Base-by-base conservation (phyloP, 257 asterid genomes). In the Vinca minor region DNA sequence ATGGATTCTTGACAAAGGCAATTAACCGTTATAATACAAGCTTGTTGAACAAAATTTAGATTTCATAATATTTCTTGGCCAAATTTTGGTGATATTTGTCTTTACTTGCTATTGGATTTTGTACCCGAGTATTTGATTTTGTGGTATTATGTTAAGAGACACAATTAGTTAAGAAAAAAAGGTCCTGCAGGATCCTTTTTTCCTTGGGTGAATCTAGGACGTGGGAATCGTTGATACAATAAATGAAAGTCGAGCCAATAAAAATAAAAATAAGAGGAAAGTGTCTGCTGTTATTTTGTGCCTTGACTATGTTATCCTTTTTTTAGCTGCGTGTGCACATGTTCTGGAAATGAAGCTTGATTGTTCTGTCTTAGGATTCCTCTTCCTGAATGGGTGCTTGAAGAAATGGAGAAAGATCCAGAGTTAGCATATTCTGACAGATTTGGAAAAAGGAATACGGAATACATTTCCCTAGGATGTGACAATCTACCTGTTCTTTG, bases 311-410 rank as follows among this genome's bases (percentile, higher is more conserved):
- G 35, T 23, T 1, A 25, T 12, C 13, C 5, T 25, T 26, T 26
- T n/a, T 25, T 11, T 29, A 28, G 29, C 23, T 17, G 7, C 38
- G 31, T 57, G n/a, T 65, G n/a, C 4, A 49, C 36, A 8, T 63
- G 62, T 63, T 59, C 46, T 60, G 54, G 63, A 65, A 67, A 82
- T 70, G 28, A 71, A 56, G 11, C 62, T 77, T 70, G 50, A 68
- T 59, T 66, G 59, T 78, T 69, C 55, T 71, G 65, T 77, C 72
- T 70, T 64, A 86, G 96, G 96, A 79, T 88, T 69, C 80, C 96
- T 64, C 94, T 88, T 66, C 96, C 96, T 45, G 72, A 11, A 47
- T 88, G 96, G 96, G 96, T 88, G 73, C 82, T 78, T n/a, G 76
- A 78, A 68, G 89, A 80, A 69, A 88, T 88, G 76, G 79, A 83